Conservation (phyloP, 2,329 filamentous ascomycete species). For the Aureobasidium zeae region DNA sequence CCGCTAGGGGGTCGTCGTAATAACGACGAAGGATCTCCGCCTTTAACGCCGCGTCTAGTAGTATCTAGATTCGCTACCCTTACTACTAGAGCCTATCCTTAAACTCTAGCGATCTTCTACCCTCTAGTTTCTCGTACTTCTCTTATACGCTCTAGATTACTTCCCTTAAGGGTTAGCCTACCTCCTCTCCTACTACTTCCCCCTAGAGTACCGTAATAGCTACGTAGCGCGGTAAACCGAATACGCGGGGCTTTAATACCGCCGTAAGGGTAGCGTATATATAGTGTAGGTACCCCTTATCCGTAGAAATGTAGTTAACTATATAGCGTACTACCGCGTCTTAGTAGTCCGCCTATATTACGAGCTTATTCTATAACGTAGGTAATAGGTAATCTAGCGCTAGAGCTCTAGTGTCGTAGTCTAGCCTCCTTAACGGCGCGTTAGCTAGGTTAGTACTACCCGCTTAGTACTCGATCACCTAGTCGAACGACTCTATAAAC, state of each 20-base stretch:
- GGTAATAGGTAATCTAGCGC: too few species aligned
- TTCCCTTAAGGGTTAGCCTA: not conserved
- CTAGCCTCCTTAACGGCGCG: conserved; percentile 8
- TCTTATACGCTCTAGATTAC: not conserved
- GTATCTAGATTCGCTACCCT: not conserved
- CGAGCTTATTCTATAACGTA: too few species aligned
- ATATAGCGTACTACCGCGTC: not conserved
- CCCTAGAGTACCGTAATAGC: too few species aligned
- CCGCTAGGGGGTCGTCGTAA: not conserved
- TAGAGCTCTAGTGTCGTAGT: conserved; percentile 1
- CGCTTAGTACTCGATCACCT: conserved; percentile 8
- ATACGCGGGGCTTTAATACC: not conserved
- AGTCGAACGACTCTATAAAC: conserved; percentile 14
- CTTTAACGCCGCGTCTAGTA: not conserved
- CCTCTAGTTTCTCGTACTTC: too few species aligned
- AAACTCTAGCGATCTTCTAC: too few species aligned
- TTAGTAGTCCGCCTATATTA: not conserved
- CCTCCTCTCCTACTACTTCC: too few species aligned
- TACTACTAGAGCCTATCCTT: not conserved
- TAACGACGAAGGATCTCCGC: not conserved
- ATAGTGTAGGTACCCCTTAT: not conserved
- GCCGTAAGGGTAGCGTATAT: not conserved
- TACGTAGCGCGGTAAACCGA: too few species aligned
- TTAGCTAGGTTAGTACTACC: conserved; percentile 11
- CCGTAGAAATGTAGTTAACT: not conserved